phyloP scores from a whole-genome alignment of 192 early-diverging fungal genomes.

The Thamnidium elegans region DNA sequence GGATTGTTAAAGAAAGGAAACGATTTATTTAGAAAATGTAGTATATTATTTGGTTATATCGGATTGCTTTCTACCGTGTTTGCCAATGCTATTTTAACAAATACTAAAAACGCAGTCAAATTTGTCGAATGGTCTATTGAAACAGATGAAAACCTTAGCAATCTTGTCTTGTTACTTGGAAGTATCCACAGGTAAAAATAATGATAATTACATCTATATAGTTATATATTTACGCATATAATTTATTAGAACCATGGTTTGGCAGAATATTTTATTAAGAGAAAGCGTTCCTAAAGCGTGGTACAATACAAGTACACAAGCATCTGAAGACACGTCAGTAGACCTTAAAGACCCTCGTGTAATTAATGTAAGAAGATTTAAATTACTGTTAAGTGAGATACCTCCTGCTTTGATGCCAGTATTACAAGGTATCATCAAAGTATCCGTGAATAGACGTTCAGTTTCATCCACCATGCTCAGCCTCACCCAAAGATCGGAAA shows the following conservation, averaged over 20 bases:
- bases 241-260: conserved; percentile 41
- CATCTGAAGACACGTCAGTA: background rate
- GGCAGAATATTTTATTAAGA: conserved; percentile 61
- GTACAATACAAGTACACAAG: conserved; percentile 47
- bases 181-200: conserved; percentile 50
- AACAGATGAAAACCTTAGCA: conserved; percentile 33
- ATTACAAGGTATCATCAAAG: conserved; percentile 61
- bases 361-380: conserved; percentile 65
- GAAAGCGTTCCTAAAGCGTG: conserved; percentile 58
- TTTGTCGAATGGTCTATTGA: conserved; percentile 58
- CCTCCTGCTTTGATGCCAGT: conserved; percentile 57
- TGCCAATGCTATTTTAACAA: conserved; percentile 59
- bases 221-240: background rate
- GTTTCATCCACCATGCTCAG: background rate
- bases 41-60: conserved; percentile 57
- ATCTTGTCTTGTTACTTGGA: conserved; percentile 49
- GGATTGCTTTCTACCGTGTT: conserved; percentile 68
- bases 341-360: conserved; percentile 49
- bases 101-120: conserved; percentile 54
- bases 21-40: conserved; percentile 49
- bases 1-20: conserved; percentile 42
- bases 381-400: conserved; percentile 64
- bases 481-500: conserved; percentile 51
- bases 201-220: background rate
- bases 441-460: conserved; percentile 47